phyloP scores from a whole-genome alignment of 768 basidiomycete species.

The Austroboletus festivus region DNA sequence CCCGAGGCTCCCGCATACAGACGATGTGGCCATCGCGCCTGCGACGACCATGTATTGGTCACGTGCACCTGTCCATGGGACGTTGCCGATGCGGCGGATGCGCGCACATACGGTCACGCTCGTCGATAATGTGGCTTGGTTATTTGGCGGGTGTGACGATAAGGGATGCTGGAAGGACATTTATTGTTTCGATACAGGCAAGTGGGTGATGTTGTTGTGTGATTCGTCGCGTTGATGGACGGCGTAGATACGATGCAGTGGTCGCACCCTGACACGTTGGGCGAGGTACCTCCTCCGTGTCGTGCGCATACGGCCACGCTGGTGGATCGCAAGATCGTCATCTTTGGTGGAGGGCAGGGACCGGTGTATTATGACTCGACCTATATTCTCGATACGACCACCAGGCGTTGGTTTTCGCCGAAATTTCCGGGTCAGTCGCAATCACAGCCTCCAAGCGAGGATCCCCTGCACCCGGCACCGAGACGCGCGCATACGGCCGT shows the following conservation, averaged over 20 bases:
- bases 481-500: slow-evolving; percentile 89
- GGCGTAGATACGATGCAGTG: slow-evolving; percentile 82
- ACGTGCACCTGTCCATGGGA: slow-evolving; percentile 73
- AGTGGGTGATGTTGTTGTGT: too few relatives aligned
- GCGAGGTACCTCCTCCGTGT: slow-evolving; percentile 79
- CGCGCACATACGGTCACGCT: slow-evolving; percentile 83
- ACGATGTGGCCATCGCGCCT: slow-evolving; percentile 57
- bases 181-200: slow-evolving; percentile 84
- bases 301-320: slow-evolving; percentile 87
- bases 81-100: slow-evolving; percentile 62
- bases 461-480: slow-evolving; percentile 47
- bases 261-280: slow-evolving; percentile 71
- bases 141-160: slow-evolving; percentile 89
- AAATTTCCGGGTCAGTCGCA: slow-evolving; percentile 22
- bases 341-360: slow-evolving; percentile 87
- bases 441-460: slow-evolving; percentile 1
- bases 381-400: slow-evolving; percentile 77
- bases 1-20: slow-evolving; percentile 61
- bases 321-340: slow-evolving; percentile 73
- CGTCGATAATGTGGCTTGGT: slow-evolving; percentile 79
- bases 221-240: slow-evolving; percentile 5
- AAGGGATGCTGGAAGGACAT: slow-evolving; percentile 70
- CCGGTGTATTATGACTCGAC: slow-evolving; percentile 79
- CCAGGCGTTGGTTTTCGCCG: slow-evolving; percentile 63
- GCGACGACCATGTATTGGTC: slow-evolving; percentile 86